phyloP scores from a whole-genome alignment of 352 stramenopile species.

The Pythium rishiriense region DNA sequence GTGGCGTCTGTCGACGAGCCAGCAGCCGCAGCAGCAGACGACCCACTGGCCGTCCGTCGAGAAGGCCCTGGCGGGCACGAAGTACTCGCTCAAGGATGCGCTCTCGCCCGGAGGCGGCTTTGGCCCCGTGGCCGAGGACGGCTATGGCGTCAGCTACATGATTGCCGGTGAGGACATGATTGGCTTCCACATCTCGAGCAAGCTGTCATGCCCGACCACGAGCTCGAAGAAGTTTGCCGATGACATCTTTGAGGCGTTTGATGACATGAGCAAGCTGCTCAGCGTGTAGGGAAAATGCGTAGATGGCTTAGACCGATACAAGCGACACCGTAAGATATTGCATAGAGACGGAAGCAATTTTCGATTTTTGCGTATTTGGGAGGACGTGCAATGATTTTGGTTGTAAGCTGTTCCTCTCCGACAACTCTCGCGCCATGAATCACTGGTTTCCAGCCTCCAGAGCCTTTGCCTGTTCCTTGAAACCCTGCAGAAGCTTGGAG shows the following conservation, averaged over 20 bases:
- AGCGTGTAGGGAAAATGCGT: slow-evolving; percentile 18
- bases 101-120: slow-evolving; percentile 86
- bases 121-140: slow-evolving; percentile 87
- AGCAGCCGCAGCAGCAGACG: slow-evolving; percentile 91
- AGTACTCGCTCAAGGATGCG: slow-evolving; percentile 57
- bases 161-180: slow-evolving; percentile 85
- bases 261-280: slow-evolving; percentile 67
- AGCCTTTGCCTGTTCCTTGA: slow-evolving; percentile 57
- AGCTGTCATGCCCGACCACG: slow-evolving; percentile 70
- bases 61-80: slow-evolving; percentile 56
- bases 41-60: slow-evolving; percentile 74
- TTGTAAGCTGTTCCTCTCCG: not conserved
- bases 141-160: slow-evolving; percentile 93
- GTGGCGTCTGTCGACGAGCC: slow-evolving; percentile 88
- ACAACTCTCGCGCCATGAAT: too few species aligned
- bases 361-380: not conserved
- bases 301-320: not conserved
- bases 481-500: slow-evolving; percentile 53
- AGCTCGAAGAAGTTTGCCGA: slow-evolving; percentile 80
- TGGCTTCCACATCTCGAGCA: slow-evolving; percentile 92
- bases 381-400: not conserved
- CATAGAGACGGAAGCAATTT: not conserved
- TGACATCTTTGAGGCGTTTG: slow-evolving; percentile 79
- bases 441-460: slow-evolving; percentile 35
- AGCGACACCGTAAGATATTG: not conserved